Conservation (phyloP, 2,329 filamentous ascomycete species). For the Passalora sequoiae region DNA sequence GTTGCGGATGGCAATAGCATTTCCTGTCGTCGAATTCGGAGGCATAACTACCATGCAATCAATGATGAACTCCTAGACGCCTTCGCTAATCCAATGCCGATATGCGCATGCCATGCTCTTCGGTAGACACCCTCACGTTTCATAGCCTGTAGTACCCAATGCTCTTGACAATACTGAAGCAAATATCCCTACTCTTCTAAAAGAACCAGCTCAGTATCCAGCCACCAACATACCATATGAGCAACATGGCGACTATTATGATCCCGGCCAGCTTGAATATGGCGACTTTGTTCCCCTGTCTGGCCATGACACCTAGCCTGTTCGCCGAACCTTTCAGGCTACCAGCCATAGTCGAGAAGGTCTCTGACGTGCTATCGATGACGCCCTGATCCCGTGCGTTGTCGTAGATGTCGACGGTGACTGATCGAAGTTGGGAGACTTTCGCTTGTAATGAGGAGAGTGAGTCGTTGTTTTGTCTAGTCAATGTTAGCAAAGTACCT, state of each 20-base stretch:
- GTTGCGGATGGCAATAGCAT: no score
- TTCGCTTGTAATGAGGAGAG: slow-evolving; percentile 87
- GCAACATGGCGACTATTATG: slow-evolving; percentile 64
- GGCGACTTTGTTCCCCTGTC: slow-evolving; percentile 82
- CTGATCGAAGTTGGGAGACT: slow-evolving; percentile 83
- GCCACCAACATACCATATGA: slow-evolving; percentile 64
- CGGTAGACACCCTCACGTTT: no score
- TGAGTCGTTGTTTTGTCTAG: slow-evolving; percentile 88
- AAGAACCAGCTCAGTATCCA: slow-evolving; percentile 25
- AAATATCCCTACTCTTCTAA: no score
- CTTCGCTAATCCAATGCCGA: no score
- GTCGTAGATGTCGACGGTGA: slow-evolving; percentile 97
- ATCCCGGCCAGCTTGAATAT: slow-evolving; percentile 86
- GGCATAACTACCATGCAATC: no score
- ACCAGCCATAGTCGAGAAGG: slow-evolving; percentile 80
- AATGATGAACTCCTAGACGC: no score
- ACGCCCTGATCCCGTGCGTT: slow-evolving; percentile 83
- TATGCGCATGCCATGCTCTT: no score
- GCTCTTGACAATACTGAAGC: no score
- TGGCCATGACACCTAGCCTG: slow-evolving; percentile 83
- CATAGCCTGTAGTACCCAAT: no score
- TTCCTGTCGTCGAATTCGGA: no score
- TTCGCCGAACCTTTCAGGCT: slow-evolving; percentile 78
- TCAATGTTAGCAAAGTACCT: no score
- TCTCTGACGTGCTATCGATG: slow-evolving; percentile 83